These are phyloP conservation scores for Symbiodinium natans DNA, from an alignment of 73 alveolate species.

Conservation along the genomic window DNA sequence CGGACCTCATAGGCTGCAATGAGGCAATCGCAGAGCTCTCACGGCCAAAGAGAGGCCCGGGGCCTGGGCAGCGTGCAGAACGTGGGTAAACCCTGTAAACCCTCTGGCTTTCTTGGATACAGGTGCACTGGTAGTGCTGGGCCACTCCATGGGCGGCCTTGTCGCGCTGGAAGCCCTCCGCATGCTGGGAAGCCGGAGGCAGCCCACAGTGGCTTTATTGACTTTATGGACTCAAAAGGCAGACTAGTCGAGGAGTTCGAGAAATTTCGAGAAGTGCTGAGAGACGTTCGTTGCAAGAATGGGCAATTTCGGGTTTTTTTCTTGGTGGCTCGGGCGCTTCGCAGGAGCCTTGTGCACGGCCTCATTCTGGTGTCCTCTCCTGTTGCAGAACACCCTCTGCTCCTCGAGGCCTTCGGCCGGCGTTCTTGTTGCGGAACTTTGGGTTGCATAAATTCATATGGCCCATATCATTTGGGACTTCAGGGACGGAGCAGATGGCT, in stretches of 20 bases:
- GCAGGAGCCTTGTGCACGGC: not conserved
- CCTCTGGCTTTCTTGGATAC: no score
- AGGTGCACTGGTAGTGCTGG: constrained; percentile 30
- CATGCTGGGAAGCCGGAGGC: not conserved
- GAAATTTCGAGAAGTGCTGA: not conserved
- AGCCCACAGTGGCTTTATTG: not conserved
- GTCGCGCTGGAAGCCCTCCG: constrained; percentile 26
- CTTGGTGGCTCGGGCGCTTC: not conserved
- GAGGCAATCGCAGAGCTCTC: no score
- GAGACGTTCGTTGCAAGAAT: not conserved
- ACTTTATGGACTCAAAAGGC: not conserved
- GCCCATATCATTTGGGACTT: no score
- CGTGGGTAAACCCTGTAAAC: no score
- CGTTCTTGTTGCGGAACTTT: no score
- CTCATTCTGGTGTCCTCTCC: not conserved
- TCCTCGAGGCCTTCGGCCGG: not conserved
- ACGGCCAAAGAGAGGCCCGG: no score
- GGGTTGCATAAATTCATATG: no score
- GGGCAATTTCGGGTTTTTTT: not conserved
- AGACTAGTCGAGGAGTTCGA: not conserved
- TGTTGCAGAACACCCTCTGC: not conserved
- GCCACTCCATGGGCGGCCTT: constrained; percentile 68
- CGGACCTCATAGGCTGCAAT: no score
- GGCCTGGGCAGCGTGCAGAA: no score
- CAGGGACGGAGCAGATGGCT: no score